Evolutionary conservation across 331 rosid species (phyloP).

Genomic region (Rhamnella rubrinervis): DNA sequence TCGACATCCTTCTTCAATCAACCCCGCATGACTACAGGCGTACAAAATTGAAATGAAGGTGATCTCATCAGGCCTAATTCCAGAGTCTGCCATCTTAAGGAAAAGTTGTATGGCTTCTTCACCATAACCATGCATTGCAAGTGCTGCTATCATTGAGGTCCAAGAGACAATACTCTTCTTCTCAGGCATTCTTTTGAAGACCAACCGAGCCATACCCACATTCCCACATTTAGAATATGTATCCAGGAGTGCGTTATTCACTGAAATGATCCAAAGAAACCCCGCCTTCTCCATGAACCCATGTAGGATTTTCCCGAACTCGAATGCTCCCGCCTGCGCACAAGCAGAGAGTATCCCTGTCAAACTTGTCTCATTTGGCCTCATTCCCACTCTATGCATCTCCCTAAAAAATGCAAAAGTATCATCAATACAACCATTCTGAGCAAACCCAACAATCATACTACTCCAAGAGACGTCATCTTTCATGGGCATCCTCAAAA

Average conservation of each 20-base stretch:
- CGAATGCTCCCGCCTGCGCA: conserved; percentile 81
- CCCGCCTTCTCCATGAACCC: conserved; percentile 67
- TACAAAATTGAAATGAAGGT: conserved; percentile 71
- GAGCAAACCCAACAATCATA: conserved; percentile 81
- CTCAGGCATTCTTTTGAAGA: conserved; percentile 53
- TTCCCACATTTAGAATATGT: conserved; percentile 71
- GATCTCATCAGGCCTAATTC: conserved; percentile 65
- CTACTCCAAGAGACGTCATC: conserved; percentile 88
- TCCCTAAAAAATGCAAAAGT: conserved; percentile 75
- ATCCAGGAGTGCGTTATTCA: conserved; percentile 74
- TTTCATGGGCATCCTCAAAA: conserved; percentile 57
- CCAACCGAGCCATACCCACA: conserved; percentile 57
- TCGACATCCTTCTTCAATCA: conserved; percentile 58
- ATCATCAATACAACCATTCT: conserved; percentile 53
- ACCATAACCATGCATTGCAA: conserved; percentile 86
- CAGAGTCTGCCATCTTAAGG: conserved; percentile 57
- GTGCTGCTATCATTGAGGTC: conserved; percentile 77
- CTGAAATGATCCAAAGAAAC: conserved; percentile 52
- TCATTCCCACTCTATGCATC: conserved; percentile 41
- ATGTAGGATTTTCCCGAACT: conserved; percentile 68
- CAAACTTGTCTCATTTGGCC: conserved; percentile 73
- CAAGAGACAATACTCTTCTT: conserved; percentile 62
- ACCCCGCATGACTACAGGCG: conserved; percentile 81
- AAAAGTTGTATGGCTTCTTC: conserved; percentile 66
- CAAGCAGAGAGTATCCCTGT: conserved; percentile 78